Conservation (phyloP, 2,329 filamentous ascomycete genomes). For the Fusarium concolor region DNA sequence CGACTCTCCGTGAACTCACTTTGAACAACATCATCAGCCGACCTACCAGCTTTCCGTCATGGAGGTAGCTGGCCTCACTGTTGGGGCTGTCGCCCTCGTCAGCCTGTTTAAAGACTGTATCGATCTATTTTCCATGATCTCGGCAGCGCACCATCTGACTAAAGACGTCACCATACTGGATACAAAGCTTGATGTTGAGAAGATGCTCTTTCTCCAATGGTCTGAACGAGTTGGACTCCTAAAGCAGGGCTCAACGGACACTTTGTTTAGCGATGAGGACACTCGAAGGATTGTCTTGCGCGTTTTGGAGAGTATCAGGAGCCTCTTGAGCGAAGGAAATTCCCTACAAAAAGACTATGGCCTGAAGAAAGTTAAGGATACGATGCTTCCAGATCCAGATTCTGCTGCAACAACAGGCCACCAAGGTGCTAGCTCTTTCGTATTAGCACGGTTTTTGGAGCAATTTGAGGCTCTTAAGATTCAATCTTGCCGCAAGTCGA, state of each 20-base stretch:
- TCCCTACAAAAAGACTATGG: not conserved
- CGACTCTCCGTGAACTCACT: too few species aligned
- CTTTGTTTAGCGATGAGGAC: fast-evolving
- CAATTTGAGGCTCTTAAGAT: not conserved
- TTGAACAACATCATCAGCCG: too few species aligned
- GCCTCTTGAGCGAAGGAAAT: not conserved
- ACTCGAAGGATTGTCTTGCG: not conserved
- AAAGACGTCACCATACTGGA: fast-evolving
- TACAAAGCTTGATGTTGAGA: not conserved
- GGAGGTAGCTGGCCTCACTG: not conserved
- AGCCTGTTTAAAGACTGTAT: not conserved
- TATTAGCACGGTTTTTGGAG: not conserved
- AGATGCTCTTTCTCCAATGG: not conserved
- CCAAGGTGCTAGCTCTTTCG: too few species aligned
- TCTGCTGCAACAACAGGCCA: too few species aligned
- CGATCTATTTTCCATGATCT: not conserved
- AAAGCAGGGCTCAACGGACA: not conserved
- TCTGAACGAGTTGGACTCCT: not conserved
- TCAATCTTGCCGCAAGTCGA: too few species aligned
- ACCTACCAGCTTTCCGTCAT: not conserved
- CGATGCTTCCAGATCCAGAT: not conserved
- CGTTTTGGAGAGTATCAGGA: not conserved
- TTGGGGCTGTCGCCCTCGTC: not conserved
- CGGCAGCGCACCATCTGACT: fast-evolving
- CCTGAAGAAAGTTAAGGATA: not conserved